These are phyloP conservation scores for cucumber (Cucumis sativus) DNA, from an alignment of 306 rosid genomes.

Conservation along the genomic window Cucumber_9930_V3 NC_026659.2:23158001-23158500, in stretches of 20 bases:
- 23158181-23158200: no score
- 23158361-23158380: constrained; percentile 27
- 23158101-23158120: neutral
- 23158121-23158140: constrained; percentile 40
- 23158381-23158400: constrained; percentile 19
- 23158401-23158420: constrained; percentile 19
- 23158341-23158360: neutral
- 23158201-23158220: no score
- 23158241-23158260: neutral
- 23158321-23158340: neutral
- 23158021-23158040: constrained; percentile 14
- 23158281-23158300: constrained; percentile 2
- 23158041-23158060: constrained; percentile 32
- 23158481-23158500: constrained; percentile 13
- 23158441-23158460: constrained; percentile 9
- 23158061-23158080: constrained; percentile 22
- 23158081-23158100: constrained; percentile 24
- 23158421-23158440: neutral
- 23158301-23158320: neutral
- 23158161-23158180: no score
- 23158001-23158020: constrained; percentile 15
- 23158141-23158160: no score
- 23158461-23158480: neutral
- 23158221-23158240: no score
- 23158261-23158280: neutral